A percentile compares a stretch with the other conserved stretches of the same genome.
Evolutionary conservation across 805 yeast species (phyloP).

Genomic region (Debaryomyces maramus): DNA sequence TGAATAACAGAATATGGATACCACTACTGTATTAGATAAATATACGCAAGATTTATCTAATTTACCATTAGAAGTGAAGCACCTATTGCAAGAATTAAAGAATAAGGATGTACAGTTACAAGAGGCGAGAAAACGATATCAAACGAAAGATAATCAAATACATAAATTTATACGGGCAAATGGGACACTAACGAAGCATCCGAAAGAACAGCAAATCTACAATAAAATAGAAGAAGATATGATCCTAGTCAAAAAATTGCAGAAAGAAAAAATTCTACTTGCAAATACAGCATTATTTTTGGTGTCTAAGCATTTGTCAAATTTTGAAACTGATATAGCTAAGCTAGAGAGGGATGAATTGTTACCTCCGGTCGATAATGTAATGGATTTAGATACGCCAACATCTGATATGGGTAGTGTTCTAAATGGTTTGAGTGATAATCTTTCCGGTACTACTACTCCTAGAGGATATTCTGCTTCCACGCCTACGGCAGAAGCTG

Average conservation of each 20-base stretch:
- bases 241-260: slow-evolving; percentile 57
- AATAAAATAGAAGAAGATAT: slow-evolving; percentile 70
- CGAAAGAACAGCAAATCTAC: slow-evolving; percentile 71
- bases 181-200: slow-evolving; percentile 78
- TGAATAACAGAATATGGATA: slow-evolving; percentile 79
- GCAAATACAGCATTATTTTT: slow-evolving; percentile 83
- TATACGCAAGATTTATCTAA: slow-evolving; percentile 68
- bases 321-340: slow-evolving; percentile 73
- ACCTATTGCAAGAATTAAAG: slow-evolving; percentile 74
- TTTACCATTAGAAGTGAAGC: slow-evolving; percentile 83
- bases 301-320: slow-evolving; percentile 70
- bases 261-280: slow-evolving; percentile 72
- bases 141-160: slow-evolving; percentile 71
- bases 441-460: slow-evolving; percentile 29
- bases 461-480: slow-evolving; percentile 23
- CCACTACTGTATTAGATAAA: slow-evolving; percentile 64
- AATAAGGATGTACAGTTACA: slow-evolving; percentile 64
- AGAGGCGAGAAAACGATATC: slow-evolving; percentile 65
- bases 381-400: slow-evolving; percentile 20
- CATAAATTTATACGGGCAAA: slow-evolving; percentile 80
- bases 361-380: slow-evolving; percentile 53
- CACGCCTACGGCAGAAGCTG: slow-evolving; percentile 16
- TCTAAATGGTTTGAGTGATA: slow-evolving; percentile 21
- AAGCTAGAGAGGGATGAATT: slow-evolving; percentile 80
- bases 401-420: slow-evolving; percentile 12